phyloP scores from a whole-genome alignment of 108 stramenopile species.

The Nitzschia sp. region DNA sequence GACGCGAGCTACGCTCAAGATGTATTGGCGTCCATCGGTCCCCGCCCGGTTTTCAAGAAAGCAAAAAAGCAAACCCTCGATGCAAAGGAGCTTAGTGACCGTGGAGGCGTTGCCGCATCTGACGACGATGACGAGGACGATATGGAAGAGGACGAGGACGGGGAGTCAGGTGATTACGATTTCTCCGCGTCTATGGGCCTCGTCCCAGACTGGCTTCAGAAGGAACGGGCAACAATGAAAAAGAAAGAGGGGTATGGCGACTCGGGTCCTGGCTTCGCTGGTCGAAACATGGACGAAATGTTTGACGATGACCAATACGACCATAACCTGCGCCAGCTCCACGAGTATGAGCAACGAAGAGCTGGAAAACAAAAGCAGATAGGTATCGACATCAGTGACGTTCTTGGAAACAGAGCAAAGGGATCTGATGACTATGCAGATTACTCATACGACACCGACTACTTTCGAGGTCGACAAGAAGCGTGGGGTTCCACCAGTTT shows the following conservation, averaged over 20 bases:
- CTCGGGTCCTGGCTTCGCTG: slow-evolving; percentile 16
- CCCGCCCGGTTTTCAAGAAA: slow-evolving; percentile 30
- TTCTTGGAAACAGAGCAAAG: slow-evolving; percentile 26
- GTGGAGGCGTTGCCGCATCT: slow-evolving; percentile 10
- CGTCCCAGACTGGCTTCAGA: slow-evolving; percentile 56
- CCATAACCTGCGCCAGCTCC: slow-evolving; percentile 40
- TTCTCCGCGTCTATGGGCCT: slow-evolving; percentile 13
- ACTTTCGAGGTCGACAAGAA: slow-evolving; percentile 28
- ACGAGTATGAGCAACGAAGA: slow-evolving; percentile 42
- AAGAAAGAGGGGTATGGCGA: slow-evolving; percentile 2
- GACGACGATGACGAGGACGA: slow-evolving; percentile 28
- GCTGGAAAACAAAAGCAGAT: slow-evolving; percentile 24
- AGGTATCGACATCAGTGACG: slow-evolving; percentile 48
- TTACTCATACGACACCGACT: slow-evolving; percentile 33
- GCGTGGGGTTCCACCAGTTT: slow-evolving; percentile 45
- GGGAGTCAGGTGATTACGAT: slow-evolving; percentile 12
- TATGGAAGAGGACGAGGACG: slow-evolving; percentile 11
- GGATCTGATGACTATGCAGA: slow-evolving; percentile 42
- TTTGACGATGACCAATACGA: slow-evolving; percentile 52
- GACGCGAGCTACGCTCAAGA: slow-evolving; percentile 60
- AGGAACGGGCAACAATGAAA: slow-evolving; percentile 42
- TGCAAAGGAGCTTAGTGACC: slow-evolving; percentile 38
- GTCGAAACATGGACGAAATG: slow-evolving; percentile 32
- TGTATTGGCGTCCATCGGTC: slow-evolving; percentile 24
- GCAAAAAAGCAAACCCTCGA: slow-evolving; percentile 21